Evolutionary conservation across 2,329 filamentous ascomycete genomes (phyloP), one percentile per base, ranked within the genome.

Genomic region (Botrytis sinoallii): DNA sequence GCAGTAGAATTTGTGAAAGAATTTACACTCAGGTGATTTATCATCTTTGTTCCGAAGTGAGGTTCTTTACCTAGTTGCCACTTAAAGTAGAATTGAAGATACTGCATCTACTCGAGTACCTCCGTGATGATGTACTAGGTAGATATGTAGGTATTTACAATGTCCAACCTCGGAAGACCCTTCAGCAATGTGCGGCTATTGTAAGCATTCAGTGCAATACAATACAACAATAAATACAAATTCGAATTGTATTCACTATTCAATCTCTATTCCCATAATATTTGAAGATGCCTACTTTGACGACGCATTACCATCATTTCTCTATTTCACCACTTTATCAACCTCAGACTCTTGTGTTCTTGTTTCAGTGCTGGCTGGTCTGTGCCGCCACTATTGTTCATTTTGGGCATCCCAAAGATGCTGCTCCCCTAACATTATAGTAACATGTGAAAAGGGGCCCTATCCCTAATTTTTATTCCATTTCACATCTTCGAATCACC

Each of bases 351-450:
- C 25, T 29, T 14, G n/a, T 67, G 8, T 57, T 42, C 48, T 42
- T 18, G 38, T n/a, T 72, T 46, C 3, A 66, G 38, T 55, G 8
- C 25, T 44, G 61, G n/a, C 22, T 32, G 38, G 35, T 29, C 57
- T n/a, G 8, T 46, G 46, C 70, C 61, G 44, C n/a, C 44, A 66
- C 40, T 46, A 46, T 59, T 44, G 61, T 67, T 52, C 46, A 67
- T 72, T 72, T 72, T 57, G 22, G 38, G 70, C 70, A 59, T 59
- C 61, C 12, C 35, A 29, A 40, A 59, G n/a, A 67, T 59, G 70
- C 70, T 42, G 57, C 32, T 72, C 22, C n/a, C 48, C 38, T 67
- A 67, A 29, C 52, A 72, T 72, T 67, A 72, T 48, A 72, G 70
- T 66, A 22, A 71, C 12, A 46, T 57, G 60, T 20, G 66, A 67